Conservation (phyloP, 164 flowering plant species). For the Piper betle region DNA sequence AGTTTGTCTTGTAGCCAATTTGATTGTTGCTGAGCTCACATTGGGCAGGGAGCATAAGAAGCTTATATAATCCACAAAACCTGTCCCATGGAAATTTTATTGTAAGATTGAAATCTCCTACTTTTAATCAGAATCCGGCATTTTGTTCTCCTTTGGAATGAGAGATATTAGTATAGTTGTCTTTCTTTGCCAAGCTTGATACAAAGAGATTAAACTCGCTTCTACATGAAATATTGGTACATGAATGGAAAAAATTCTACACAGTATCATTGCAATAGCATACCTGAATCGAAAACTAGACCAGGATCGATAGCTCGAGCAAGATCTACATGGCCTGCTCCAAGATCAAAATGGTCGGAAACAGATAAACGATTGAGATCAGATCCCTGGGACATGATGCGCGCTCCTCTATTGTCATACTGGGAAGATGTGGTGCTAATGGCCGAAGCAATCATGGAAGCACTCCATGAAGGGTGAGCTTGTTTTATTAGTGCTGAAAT, state of each 20-base stretch:
- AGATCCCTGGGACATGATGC: constrained; percentile 56
- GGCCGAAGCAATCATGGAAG: constrained; percentile 90
- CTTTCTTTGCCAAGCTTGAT: too few species aligned
- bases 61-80: constrained; percentile 56
- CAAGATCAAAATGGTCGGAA: constrained; percentile 60
- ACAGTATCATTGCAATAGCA: background rate
- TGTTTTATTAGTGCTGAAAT: constrained; percentile 82
- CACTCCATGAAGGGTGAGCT: constrained; percentile 64
- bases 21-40: constrained; percentile 21
- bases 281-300: constrained; percentile 57
- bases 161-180: too few species aligned
- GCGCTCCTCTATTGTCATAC: constrained; percentile 46
- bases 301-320: constrained; percentile 65
- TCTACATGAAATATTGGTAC: too few species aligned
- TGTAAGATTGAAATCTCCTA: too few species aligned
- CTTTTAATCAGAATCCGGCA: too few species aligned
- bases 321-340: constrained; percentile 66
- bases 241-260: background rate
- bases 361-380: constrained; percentile 25
- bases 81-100: constrained; percentile 20
- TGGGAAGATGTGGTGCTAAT: constrained; percentile 66
- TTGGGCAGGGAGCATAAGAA: constrained; percentile 80
- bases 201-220: too few species aligned
- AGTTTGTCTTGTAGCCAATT: constrained; percentile 37
- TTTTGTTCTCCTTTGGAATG: too few species aligned